Evolutionary conservation across 2,329 filamentous ascomycete species (phyloP).

Genomic region (Xylaria sp.): DNA sequence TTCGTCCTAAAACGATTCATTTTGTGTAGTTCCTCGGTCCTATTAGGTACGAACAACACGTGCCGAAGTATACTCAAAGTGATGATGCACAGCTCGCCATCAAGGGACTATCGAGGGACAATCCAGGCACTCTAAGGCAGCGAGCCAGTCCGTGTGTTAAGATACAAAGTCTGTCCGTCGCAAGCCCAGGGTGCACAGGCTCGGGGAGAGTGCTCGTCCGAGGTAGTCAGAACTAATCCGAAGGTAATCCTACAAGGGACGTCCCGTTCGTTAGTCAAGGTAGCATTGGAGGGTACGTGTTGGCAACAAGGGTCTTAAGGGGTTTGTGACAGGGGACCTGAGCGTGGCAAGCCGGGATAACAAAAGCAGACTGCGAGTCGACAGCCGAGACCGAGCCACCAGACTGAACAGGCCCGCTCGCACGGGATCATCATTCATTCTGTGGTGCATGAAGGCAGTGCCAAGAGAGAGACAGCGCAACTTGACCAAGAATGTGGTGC

Average conservation of each 20-base stretch:
- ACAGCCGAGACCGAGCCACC: constrained; percentile 4
- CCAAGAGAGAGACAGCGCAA: constrained; percentile 16
- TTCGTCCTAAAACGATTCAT: constrained; percentile 83
- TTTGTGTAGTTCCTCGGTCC: constrained; percentile 16
- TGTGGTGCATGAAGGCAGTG: constrained; percentile 10
- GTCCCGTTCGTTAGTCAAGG: constrained; percentile 18
- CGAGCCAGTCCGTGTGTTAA: background rate
- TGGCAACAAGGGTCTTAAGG: constrained; percentile 12
- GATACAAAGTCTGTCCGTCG: background rate
- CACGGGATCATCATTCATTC: constrained; percentile 9
- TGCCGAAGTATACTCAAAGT: background rate
- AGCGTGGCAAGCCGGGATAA: constrained; percentile 14
- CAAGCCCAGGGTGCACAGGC: background rate
- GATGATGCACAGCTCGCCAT: constrained; percentile 22
- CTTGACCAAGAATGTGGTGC: constrained; percentile 24
- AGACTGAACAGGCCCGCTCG: constrained; percentile 19
- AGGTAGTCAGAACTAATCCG: constrained; percentile 4
- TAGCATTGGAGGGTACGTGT: constrained; percentile 4
- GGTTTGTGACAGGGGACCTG: constrained; percentile 12
- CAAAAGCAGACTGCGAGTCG: constrained; percentile 3
- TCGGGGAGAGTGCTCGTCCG: constrained; percentile 4
- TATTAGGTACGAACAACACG: background rate
- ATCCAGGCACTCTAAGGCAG: background rate
- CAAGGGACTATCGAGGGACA: background rate
- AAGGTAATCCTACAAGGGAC: constrained; percentile 15